Conservation (phyloP, 306 rosid genomes). For the Heteromeles arbutifolia region DNA sequence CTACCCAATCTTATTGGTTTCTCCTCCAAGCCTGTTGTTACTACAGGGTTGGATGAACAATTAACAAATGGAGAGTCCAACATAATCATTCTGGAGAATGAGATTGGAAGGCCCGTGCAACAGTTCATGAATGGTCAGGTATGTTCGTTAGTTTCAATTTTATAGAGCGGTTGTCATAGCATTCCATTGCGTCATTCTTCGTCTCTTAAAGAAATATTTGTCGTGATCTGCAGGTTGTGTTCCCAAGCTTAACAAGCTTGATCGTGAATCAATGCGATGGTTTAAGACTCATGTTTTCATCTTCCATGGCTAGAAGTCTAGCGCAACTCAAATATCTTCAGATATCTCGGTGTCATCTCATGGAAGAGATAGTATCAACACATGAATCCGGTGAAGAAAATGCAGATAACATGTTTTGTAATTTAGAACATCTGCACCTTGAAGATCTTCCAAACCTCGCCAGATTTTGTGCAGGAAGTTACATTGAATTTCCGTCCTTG, state of each 20-base stretch:
- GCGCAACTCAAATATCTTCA: constrained; percentile 27
- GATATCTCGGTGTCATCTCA: constrained; percentile 18
- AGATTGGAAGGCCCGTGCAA: neutral
- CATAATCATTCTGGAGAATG: neutral
- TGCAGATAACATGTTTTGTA: neutral
- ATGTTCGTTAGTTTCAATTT: neutral
- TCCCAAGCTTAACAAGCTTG: constrained; percentile 21
- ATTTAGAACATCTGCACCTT: neutral
- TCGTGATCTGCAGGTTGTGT: neutral
- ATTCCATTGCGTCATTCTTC: neutral
- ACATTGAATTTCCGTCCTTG: neutral
- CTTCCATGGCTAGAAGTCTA: constrained; percentile 14
- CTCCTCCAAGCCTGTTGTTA: neutral
- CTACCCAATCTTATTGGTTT: neutral
- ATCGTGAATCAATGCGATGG: constrained; percentile 9
- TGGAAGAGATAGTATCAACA: neutral
- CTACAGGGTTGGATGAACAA: neutral
- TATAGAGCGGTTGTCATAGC: neutral
- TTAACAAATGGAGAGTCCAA: neutral
- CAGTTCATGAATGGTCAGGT: neutral
- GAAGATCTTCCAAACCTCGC: neutral
- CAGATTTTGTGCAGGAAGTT: neutral
- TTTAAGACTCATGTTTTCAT: constrained; percentile 8
- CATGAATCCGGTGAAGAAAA: neutral
- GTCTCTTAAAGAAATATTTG: neutral